Base-by-base conservation (phyloP, 805 yeast genomes). In the Starmerella riodocensis region DNA sequence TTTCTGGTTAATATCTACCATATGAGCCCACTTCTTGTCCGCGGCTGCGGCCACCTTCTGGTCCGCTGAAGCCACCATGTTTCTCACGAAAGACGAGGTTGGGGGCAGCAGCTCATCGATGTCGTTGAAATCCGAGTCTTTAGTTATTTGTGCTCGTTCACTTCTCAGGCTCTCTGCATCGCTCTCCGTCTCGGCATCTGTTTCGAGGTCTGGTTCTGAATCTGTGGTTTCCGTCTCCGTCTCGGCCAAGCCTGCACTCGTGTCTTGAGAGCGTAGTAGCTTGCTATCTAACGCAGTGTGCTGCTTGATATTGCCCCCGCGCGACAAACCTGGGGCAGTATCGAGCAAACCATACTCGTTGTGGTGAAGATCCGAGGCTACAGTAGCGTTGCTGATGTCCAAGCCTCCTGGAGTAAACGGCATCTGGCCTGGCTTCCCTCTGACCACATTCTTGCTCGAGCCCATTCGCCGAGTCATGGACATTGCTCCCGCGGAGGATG, bases 341-440 rank as follows among this genome's bases (percentile, higher is more conserved):
- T 83, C 93, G 53, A 78, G 81, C 27, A 91, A 59, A 0, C 97
- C 98, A 24, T 72, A 66, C 2, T 60, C 61, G 52, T 81, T 88
- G 52, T 77, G 70, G 51, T 79, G 91, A 34, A 80, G 29, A 67
- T 49, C 50, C 4, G 40, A 41, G 9, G 51, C 45, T 5, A 50
- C 48, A 4, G 56, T 47, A 14, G 52, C 51, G 9, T 48, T 54
- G 13, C n/a, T 34, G 48, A 60, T 52, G 3, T 61, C 61, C n/a
- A 72, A 49, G 2, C 97, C 96, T 48, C 98, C 97, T 0, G 98
- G 98, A 42, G 78, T 76, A 55, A 91, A 91, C 0, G 98, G 98
- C 52, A 88, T 60, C 51, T 71, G 80, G 16, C 74, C 70, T 0
- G 93, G 67, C 3, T 74, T 66, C 0, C 97, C 97, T 34, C 67